phyloP scores from a whole-genome alignment of 2,329 filamentous ascomycete genomes.

The Alternaria sp. region DNA sequence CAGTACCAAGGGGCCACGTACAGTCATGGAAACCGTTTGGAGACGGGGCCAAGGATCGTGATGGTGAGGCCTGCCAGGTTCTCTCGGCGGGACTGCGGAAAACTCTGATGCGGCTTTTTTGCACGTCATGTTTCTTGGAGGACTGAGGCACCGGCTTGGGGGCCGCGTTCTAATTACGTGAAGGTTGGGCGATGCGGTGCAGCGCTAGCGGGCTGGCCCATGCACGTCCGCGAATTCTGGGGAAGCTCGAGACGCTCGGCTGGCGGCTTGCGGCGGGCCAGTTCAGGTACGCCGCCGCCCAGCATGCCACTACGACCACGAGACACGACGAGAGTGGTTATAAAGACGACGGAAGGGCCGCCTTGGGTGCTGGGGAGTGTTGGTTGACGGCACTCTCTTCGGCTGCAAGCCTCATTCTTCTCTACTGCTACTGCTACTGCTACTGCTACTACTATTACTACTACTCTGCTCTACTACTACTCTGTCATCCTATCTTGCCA shows the following conservation, averaged over 20 bases:
- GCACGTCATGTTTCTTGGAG: conserved; percentile 24
- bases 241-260: conserved; percentile 22
- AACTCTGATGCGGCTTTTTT: conserved; percentile 40
- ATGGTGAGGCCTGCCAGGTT: conserved; percentile 5
- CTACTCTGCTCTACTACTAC: background rate
- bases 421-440: background rate
- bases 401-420: background rate
- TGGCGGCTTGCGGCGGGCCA: conserved; percentile 25
- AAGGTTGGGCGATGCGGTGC: conserved; percentile 29
- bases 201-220: conserved; percentile 21
- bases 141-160: conserved; percentile 9
- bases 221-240: conserved; percentile 19
- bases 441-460: too few relatives aligned
- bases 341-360: conserved; percentile 6
- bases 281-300: conserved; percentile 26
- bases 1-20: conserved; percentile 43
- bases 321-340: conserved; percentile 1
- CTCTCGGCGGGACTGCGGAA: conserved; percentile 24
- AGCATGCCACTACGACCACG: conserved; percentile 8
- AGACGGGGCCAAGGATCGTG: conserved; percentile 43
- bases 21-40: conserved; percentile 26
- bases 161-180: conserved; percentile 38
- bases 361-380: background rate
- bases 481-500: conserved; percentile 14
- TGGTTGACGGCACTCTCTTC: background rate